A percentile compares a stretch with the other conserved stretches of the same genome.
Conservation (phyloP, 768 basidiomycete species). For the Amanita pallidorosea region DNA sequence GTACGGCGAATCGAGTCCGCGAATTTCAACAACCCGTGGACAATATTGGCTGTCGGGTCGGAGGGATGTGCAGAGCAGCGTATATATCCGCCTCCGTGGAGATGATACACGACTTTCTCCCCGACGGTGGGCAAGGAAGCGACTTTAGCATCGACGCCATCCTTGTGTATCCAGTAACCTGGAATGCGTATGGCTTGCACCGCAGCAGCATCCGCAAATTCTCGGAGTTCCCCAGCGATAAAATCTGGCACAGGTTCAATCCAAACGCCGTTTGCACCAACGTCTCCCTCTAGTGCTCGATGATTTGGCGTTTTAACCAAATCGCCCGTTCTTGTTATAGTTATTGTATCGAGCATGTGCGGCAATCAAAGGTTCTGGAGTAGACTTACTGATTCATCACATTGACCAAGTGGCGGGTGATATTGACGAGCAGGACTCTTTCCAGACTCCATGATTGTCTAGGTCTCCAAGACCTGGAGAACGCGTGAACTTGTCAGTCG, state of each 20-base stretch:
- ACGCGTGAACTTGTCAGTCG: neutral
- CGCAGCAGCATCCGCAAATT: slow-evolving; percentile 26
- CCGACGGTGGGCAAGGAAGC: slow-evolving; percentile 30
- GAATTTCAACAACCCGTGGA: slow-evolving; percentile 35
- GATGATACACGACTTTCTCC: slow-evolving; percentile 44
- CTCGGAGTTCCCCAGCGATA: slow-evolving; percentile 30
- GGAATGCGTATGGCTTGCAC: slow-evolving; percentile 36
- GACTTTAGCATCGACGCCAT: slow-evolving; percentile 21
- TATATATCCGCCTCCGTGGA: slow-evolving; percentile 56
- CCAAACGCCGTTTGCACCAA: slow-evolving; percentile 38
- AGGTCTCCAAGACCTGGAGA: slow-evolving; percentile 28
- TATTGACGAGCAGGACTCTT: slow-evolving; percentile 12
- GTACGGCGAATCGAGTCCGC: slow-evolving; percentile 31
- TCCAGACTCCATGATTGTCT: slow-evolving; percentile 33
- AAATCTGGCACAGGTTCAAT: slow-evolving; percentile 33
- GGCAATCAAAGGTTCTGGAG: neutral
- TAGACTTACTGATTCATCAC: neutral
- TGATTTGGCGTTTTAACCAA: slow-evolving; percentile 21
- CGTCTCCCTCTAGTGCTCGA: slow-evolving; percentile 27
- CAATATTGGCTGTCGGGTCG: slow-evolving; percentile 33
- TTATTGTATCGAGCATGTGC: neutral
- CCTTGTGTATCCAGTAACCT: slow-evolving; percentile 47
- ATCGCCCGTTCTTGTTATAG: neutral
- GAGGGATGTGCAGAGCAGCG: slow-evolving; percentile 45
- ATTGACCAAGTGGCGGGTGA: neutral